These are phyloP conservation scores for Eucalyptus brandiana DNA, from an alignment of 345 rosid genomes.

Conservation along the genomic window DNA sequence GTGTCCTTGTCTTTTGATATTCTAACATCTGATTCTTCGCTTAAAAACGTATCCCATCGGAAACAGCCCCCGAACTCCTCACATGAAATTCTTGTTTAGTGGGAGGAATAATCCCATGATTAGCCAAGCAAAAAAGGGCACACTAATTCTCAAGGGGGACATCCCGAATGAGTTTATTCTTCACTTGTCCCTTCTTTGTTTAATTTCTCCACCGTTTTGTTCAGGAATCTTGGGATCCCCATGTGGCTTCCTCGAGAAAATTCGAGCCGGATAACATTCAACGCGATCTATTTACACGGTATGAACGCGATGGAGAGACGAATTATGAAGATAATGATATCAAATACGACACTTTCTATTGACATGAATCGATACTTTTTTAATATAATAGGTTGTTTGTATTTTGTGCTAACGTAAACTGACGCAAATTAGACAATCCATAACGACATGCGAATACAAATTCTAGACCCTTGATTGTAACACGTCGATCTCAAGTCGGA, in stretches of 20 bases:
- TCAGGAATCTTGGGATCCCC: not conserved
- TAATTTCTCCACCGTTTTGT: not conserved
- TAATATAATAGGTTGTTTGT: not conserved
- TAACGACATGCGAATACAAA: not conserved
- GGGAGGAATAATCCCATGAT: slow-evolving; percentile 29
- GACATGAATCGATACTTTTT: not conserved
- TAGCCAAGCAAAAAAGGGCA: not conserved
- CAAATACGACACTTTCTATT: not conserved
- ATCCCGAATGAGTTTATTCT: not conserved
- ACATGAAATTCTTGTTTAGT: not conserved
- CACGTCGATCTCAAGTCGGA: not conserved
- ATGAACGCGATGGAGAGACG: not conserved
- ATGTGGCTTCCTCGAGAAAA: not conserved
- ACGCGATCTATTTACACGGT: not conserved
- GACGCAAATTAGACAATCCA: not conserved
- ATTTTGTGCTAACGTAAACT: not conserved
- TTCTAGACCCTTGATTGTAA: not conserved
- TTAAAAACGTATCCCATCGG: not conserved
- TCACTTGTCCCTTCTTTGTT: not conserved
- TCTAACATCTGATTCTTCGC: slow-evolving; percentile 8
- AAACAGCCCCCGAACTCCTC: not conserved
- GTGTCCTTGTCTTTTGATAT: slow-evolving; percentile 24
- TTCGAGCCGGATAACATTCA: not conserved
- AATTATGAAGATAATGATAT: not conserved
- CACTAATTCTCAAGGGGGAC: not conserved